Evolutionary conservation across 345 rosid genomes (phyloP).

Genomic region (Psidium friedrichsthalianum): DNA sequence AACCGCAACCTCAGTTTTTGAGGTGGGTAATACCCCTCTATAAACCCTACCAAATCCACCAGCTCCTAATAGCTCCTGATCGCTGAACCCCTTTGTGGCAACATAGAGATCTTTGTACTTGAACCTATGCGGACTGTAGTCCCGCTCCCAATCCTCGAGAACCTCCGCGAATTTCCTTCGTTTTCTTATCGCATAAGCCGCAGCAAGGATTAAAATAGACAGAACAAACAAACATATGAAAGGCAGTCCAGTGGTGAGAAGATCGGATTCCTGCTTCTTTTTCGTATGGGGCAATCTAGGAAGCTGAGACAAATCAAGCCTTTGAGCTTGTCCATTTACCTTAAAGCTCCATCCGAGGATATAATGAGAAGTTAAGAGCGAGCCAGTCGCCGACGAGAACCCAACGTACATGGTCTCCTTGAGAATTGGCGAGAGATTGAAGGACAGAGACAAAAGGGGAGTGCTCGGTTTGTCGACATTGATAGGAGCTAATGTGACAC

Average conservation of each 20-base stretch:
- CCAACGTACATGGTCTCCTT: constrained; percentile 41
- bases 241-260: constrained; percentile 40
- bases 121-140: constrained; percentile 43
- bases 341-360: constrained; percentile 62
- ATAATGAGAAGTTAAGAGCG: constrained; percentile 14
- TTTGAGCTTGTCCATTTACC: constrained; percentile 27
- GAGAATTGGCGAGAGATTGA: constrained; percentile 34
- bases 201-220: neutral
- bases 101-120: constrained; percentile 44
- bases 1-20: constrained; percentile 41
- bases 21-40: constrained; percentile 33
- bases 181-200: constrained; percentile 11
- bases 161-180: constrained; percentile 42
- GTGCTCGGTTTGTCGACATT: constrained; percentile 17
- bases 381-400: constrained; percentile 56
- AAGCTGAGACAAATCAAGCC: constrained; percentile 31
- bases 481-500: constrained; percentile 38
- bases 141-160: constrained; percentile 58
- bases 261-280: constrained; percentile 7
- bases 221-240: constrained; percentile 14
- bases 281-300: constrained; percentile 5
- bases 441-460: constrained; percentile 29
- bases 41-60: constrained; percentile 66
- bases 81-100: constrained; percentile 60
- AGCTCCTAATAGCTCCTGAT: constrained; percentile 40